A percentile compares a stretch with the other conserved stretches of the same genome.
These are phyloP conservation scores for Pichia manshurica DNA, from an alignment of 805 yeast genomes.

Conservation along the genomic window DNA sequence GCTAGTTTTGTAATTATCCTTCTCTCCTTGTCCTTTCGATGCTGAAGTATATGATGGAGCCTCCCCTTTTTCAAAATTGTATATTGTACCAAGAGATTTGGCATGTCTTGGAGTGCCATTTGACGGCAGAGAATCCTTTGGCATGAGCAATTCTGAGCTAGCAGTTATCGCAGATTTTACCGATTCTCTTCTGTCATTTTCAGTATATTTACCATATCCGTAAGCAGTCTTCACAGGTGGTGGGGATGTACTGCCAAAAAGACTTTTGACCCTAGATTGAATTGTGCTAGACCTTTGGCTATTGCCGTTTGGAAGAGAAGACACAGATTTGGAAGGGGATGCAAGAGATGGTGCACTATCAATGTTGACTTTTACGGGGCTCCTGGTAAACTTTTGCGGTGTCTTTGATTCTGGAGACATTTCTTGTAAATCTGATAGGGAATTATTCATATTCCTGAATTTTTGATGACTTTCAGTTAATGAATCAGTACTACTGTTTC, in stretches of 20 bases:
- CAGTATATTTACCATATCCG: conserved; percentile 79
- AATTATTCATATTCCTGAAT: background rate
- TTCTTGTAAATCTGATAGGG: conserved; percentile 14
- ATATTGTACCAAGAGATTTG: background rate
- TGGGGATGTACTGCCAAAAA: conserved; percentile 40
- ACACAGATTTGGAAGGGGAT: conserved; percentile 14
- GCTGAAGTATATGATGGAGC: background rate
- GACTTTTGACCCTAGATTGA: conserved; percentile 49
- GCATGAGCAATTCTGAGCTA: background rate
- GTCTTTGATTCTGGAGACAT: conserved; percentile 17
- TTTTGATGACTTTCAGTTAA: conserved; percentile 15
- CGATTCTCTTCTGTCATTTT: conserved; percentile 13
- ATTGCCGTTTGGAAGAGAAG: background rate
- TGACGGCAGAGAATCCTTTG: background rate
- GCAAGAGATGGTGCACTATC: conserved; percentile 9
- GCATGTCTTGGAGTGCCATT: background rate
- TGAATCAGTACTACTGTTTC: conserved; percentile 21
- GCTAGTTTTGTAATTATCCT: background rate
- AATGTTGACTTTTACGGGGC: background rate
- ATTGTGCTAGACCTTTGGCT: conserved; percentile 34
- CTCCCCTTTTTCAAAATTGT: background rate
- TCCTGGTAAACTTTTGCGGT: background rate
- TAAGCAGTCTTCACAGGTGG: conserved; percentile 57
- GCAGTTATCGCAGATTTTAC: background rate
- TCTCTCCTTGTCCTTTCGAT: background rate